Evolutionary conservation across 2,329 filamentous ascomycete genomes (phyloP).

Genomic region (Scleromitrula shiraiana): DNA sequence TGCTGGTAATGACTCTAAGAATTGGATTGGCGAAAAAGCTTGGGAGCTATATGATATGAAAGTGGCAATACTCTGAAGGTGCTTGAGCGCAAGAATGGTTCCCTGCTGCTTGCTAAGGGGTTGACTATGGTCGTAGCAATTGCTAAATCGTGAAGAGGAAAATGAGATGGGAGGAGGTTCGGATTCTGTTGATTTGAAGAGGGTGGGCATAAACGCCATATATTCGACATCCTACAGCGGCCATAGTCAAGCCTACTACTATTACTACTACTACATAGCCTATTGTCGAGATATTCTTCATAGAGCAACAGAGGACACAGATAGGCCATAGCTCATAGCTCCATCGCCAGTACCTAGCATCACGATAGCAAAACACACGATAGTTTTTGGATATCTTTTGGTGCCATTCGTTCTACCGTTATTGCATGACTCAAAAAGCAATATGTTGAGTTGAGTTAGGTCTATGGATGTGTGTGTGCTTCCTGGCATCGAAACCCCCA

Average conservation of each 20-base stretch:
- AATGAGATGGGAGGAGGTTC: slow-evolving; percentile 5
- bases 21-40: background rate
- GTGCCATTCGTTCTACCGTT: slow-evolving; percentile 28
- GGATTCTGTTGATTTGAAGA: slow-evolving; percentile 8
- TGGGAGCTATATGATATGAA: background rate
- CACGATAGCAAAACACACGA: slow-evolving; percentile 63
- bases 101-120: slow-evolving; percentile 1
- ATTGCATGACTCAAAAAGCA: slow-evolving; percentile 18
- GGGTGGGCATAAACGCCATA: slow-evolving; percentile 17
- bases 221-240: slow-evolving; percentile 28
- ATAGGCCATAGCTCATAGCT: slow-evolving; percentile 43
- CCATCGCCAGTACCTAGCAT: slow-evolving; percentile 62
- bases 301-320: slow-evolving; percentile 44
- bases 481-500: background rate
- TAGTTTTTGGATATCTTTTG: slow-evolving; percentile 32
- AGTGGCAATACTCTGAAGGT: background rate
- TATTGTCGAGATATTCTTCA: slow-evolving; percentile 62
- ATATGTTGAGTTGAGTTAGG: slow-evolving; percentile 8
- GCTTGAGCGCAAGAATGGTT: background rate
- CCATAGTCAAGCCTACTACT: slow-evolving; percentile 30
- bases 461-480: slow-evolving; percentile 3
- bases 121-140: background rate
- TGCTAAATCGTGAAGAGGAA: slow-evolving; percentile 8
- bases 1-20: background rate
- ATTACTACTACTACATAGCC: slow-evolving; percentile 42